Base-by-base conservation (phyloP, 257 asterid species). In the Plantago elongata region DNA sequence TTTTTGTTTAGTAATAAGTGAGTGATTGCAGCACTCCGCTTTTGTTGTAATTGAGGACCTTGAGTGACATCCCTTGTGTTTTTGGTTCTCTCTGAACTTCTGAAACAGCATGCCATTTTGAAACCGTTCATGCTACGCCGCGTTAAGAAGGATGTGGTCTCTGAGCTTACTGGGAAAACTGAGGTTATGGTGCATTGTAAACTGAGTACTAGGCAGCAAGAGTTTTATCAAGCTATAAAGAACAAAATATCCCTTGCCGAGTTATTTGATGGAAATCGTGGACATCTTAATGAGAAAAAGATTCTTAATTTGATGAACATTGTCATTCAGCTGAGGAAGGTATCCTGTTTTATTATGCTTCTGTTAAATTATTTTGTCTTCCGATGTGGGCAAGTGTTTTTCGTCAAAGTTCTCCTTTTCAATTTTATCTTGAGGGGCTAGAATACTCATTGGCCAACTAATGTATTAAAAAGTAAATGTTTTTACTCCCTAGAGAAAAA, bases 311-410 rank as follows among this genome's bases (percentile, higher is more conserved):
- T 93, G 78, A 89, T 93, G 99, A 93, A 93, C 74, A 93, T 93
- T 62, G 99, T 93, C 74, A 93, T 93, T 74, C 99, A 93, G 84
- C 82, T 93, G 66, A 84, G 99, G 70, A 93, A 93, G 99, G 99
- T 92, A 69, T 17, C 42, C 45, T n/a, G 69, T 58, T 70, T 40
- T 9, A 44, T 42, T 57, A 48, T 49, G 38, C 59, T 47, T 15
- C 47, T 60, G 62, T 61, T 52, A 45, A 42, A 45, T 37, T 71
- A 11, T 59, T 50, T 56, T 68, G 30, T 17, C 50, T 50, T 27
- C 52, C 40, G 61, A 50, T 16, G 45, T 59, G 50, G 61, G 55
- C 9, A 62, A 54, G 38, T 45, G 40, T 40, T 44, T 38, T 27
- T 51, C 52, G 18, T 55, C 58, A 10, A 22, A 45, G 59, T 52